Evolutionary conservation across 257 asterid species (phyloP).

Genomic region (Scutellaria minor): DNA sequence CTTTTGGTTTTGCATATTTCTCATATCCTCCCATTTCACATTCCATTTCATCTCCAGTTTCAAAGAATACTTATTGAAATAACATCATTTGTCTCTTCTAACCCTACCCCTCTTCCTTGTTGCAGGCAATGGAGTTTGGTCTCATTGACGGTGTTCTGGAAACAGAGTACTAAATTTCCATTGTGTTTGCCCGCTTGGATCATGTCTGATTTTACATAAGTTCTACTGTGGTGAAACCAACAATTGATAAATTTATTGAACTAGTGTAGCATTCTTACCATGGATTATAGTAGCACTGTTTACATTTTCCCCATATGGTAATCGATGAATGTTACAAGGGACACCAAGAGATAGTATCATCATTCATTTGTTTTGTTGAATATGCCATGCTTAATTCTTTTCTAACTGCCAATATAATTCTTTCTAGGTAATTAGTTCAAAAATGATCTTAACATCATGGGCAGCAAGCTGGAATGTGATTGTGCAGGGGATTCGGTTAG

Average conservation of each 20-base stretch:
- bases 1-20: background rate
- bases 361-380: background rate
- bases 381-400: background rate
- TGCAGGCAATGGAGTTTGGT: constrained; percentile 96
- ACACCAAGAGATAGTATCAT: background rate
- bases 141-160: constrained; percentile 87
- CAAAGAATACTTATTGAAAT: background rate
- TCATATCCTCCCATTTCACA: background rate
- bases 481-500: background rate
- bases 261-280: background rate
- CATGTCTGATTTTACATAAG: background rate
- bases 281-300: constrained; percentile 15
- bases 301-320: background rate
- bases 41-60: background rate
- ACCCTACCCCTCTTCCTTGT: background rate
- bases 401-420: background rate
- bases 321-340: constrained; percentile 1
- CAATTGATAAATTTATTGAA: background rate
- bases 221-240: constrained; percentile 21
- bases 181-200: background rate
- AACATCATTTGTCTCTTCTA: constrained; percentile 8
- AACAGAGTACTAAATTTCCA: constrained; percentile 67
- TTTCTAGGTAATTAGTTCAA: background rate
- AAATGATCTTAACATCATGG: background rate
- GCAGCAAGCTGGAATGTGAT: background rate